Evolutionary conservation across 1,139 yeast species (phyloP).

Genomic region (Taphrina sp.): DNA sequence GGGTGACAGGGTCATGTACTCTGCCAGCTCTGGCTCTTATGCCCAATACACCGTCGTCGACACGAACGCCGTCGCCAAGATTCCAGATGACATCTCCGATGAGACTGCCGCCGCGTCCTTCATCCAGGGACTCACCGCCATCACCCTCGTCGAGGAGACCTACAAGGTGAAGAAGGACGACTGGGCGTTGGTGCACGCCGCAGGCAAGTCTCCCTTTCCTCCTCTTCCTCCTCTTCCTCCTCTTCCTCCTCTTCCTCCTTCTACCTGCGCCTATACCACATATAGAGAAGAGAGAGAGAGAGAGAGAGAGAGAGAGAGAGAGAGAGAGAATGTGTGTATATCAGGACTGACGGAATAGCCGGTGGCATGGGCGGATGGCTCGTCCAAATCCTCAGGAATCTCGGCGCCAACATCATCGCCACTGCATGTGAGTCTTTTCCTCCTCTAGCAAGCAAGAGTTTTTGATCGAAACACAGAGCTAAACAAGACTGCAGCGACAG

Average conservation of each 20-base stretch:
- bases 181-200: constrained; percentile 75
- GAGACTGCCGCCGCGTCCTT: constrained; percentile 60
- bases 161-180: constrained; percentile 68
- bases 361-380: constrained; percentile 84
- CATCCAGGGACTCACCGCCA: constrained; percentile 76
- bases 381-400: constrained; percentile 58
- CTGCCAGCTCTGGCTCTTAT: constrained; percentile 47
- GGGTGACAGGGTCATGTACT: constrained; percentile 70
- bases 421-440: constrained; percentile 74
- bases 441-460: constrained; percentile 50
- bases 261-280: too few relatives aligned
- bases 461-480: too few relatives aligned
- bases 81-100: constrained; percentile 53
- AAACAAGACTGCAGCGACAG: constrained; percentile 71
- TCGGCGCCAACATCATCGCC: constrained; percentile 81
- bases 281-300: too few relatives aligned
- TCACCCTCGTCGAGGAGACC: constrained; percentile 65
- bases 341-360: too few relatives aligned
- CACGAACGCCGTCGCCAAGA: constrained; percentile 52
- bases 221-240: too few relatives aligned
- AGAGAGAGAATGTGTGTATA: too few relatives aligned
- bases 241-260: too few relatives aligned
- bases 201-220: too few relatives aligned
- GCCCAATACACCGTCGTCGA: constrained; percentile 63
- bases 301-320: too few relatives aligned